phyloP scores from a whole-genome alignment of 306 rosid species.

The Prunus kanzakura region DNA sequence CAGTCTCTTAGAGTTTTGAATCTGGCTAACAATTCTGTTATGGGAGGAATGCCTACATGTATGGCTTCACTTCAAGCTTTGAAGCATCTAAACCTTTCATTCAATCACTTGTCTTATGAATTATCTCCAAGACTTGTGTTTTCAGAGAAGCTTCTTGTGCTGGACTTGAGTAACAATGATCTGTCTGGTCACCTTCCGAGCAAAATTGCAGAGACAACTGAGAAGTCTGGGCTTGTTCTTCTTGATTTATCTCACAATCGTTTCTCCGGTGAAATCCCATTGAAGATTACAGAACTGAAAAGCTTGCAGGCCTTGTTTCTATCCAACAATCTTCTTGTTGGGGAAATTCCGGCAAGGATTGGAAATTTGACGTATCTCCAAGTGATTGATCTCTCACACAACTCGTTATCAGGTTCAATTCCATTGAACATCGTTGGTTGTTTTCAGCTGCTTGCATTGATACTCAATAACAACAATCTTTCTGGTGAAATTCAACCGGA shows the following conservation, averaged over 20 bases:
- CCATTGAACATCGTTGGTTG: constrained; percentile 94
- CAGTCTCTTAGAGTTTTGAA: constrained; percentile 63
- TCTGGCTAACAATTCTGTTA: constrained; percentile 74
- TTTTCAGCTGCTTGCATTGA: constrained; percentile 91
- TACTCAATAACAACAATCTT: constrained; percentile 80
- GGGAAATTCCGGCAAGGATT: constrained; percentile 88
- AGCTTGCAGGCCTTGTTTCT: constrained; percentile 97
- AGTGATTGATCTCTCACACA: constrained; percentile 94
- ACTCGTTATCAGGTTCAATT: constrained; percentile 78
- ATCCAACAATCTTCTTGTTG: constrained; percentile 82
- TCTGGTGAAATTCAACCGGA: constrained; percentile 97
- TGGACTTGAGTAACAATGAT: constrained; percentile 91
- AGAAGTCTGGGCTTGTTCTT: constrained; percentile 84
- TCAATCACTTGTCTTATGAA: constrained; percentile 67
- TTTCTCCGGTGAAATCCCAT: constrained; percentile 83
- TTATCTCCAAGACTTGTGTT: constrained; percentile 82
- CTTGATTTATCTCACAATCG: constrained; percentile 92
- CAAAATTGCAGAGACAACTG: constrained; percentile 76
- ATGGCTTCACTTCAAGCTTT: constrained; percentile 70
- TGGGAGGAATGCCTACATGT: constrained; percentile 87
- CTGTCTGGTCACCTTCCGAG: constrained; percentile 80
- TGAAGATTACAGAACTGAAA: constrained; percentile 86
- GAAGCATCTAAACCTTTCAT: constrained; percentile 75
- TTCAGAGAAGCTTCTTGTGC: constrained; percentile 78
- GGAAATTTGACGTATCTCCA: constrained; percentile 94